Base-by-base conservation (phyloP, 139 green algal genomes). In the Ettlia oleoabundans region DNA sequence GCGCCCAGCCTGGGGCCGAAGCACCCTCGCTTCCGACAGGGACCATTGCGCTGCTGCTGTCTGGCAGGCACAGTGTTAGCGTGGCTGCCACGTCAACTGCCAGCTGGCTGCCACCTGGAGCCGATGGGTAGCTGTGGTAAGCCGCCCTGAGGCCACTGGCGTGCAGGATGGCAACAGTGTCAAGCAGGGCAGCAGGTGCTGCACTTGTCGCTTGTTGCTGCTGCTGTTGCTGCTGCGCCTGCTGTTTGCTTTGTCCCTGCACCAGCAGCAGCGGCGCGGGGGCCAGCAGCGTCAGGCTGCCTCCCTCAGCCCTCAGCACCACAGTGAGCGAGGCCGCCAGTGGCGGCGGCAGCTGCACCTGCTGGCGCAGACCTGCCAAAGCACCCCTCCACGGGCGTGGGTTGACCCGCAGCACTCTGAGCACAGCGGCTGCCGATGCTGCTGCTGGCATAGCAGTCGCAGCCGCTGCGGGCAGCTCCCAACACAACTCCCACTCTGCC, bases 291-390 rank as follows among this genome's bases (percentile, higher is more conserved):
- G 73, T 8, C 13, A 86, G 15, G 30, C 53, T 37, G 35, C 80
- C 38, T 32, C 43, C 43, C 22, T 84, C 37, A 1, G 77, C 66
- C 9, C 81, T 69, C 55, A 88, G 42, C 26, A 66, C 72, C 10
- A 86, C 28, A 1, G 84, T 88, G 2, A 86, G 74, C 4, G 80
- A 78, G 19, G 84, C 84, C 2, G 80, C 62, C 42, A 73, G 84
- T 58, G 71, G 43, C 2, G 80, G 55, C 13, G 47, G 58, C 19
- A 42, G 28, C 4, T 2, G n/a, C 38, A 65, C 21, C 28, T 68
- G 61, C 43, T 35, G 71, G 7, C 78, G 28, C 43, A 82, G 43
- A 5, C 41, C 76, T 4, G 63, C 64, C 33, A 35, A 15, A 61
- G 62, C 77, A 3, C 35, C 15, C 5, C 19, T n/a, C 47, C 2